Evolutionary conservation across 1,139 yeast genomes (phyloP).

Genomic region (Meyerozyma smithsonii): DNA sequence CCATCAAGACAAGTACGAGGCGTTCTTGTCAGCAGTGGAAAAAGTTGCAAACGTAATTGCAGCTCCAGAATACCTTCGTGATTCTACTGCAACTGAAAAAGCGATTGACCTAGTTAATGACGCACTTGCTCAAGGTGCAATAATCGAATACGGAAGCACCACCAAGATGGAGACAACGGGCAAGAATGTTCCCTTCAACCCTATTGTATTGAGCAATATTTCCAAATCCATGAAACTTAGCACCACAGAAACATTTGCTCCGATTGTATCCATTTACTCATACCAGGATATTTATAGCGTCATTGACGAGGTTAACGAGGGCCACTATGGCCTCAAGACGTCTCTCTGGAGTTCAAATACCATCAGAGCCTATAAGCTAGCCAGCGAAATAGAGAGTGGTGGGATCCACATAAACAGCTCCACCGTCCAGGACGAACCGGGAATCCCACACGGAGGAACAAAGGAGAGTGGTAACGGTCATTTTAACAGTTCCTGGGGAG

Average conservation of each 20-base stretch:
- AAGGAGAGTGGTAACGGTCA: slow-evolving; percentile 49
- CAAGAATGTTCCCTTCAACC: slow-evolving; percentile 13
- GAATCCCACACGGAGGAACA: slow-evolving; percentile 54
- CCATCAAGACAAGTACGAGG: slow-evolving; percentile 27
- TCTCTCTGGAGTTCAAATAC: slow-evolving; percentile 51
- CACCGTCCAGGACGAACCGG: slow-evolving; percentile 46
- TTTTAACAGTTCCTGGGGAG: slow-evolving; percentile 49
- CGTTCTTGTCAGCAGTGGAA: slow-evolving; percentile 17
- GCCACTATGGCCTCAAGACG: slow-evolving; percentile 46
- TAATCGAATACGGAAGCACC: slow-evolving; percentile 20
- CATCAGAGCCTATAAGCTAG: slow-evolving; percentile 32
- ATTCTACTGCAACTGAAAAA: slow-evolving; percentile 18
- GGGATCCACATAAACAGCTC: slow-evolving; percentile 50
- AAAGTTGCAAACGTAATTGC: slow-evolving; percentile 10
- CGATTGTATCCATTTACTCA: slow-evolving; percentile 34
- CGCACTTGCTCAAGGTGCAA: slow-evolving; percentile 42
- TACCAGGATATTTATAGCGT: slow-evolving; percentile 29
- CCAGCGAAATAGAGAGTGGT: slow-evolving; percentile 37
- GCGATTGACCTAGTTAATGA: slow-evolving; percentile 29
- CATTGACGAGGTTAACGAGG: slow-evolving; percentile 24
- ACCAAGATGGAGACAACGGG: slow-evolving; percentile 7
- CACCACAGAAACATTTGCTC: slow-evolving; percentile 44
- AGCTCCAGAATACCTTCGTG: slow-evolving; percentile 31
- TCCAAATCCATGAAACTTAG: slow-evolving; percentile 28
- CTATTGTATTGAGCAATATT: slow-evolving; percentile 34